Conservation (phyloP, 805 yeast species). For the Ogataea methylovora region DNA sequence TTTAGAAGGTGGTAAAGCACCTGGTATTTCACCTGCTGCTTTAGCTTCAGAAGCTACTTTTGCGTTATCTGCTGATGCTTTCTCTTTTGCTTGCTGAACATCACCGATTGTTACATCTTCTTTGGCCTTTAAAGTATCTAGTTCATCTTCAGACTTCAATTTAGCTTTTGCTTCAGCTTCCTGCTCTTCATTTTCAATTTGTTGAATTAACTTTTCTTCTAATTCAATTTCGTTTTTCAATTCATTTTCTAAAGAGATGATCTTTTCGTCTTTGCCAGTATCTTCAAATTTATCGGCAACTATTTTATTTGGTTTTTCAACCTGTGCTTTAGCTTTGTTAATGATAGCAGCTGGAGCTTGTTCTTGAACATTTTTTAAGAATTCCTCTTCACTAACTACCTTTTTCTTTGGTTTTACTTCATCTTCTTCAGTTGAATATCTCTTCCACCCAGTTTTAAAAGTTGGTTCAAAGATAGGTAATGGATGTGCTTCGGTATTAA, state of each 20-base stretch:
- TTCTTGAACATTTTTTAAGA: too few relatives aligned
- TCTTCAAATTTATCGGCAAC: too few relatives aligned
- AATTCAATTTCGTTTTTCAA: too few relatives aligned
- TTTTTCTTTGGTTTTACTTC: not conserved
- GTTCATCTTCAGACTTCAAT: not conserved
- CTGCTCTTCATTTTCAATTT: too few relatives aligned
- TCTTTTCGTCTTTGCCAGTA: too few relatives aligned
- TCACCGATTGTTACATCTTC: not conserved
- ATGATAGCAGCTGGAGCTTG: too few relatives aligned
- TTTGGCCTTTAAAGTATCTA: not conserved
- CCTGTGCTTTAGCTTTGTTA: too few relatives aligned
- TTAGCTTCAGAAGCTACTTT: constrained; percentile 4
- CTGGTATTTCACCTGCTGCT: constrained; percentile 15
- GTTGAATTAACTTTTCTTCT: too few relatives aligned
- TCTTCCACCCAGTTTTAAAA: constrained; percentile 58
- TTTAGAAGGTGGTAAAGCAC: constrained; percentile 18
- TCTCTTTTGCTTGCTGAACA: too few relatives aligned
- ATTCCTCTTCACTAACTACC: not conserved
- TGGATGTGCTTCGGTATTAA: constrained; percentile 93
- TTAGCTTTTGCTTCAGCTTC: constrained; percentile 1
- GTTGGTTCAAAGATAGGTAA: constrained; percentile 59
- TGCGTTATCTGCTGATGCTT: too few relatives aligned
- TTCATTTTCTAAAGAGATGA: too few relatives aligned
- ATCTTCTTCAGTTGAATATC: constrained; percentile 14
- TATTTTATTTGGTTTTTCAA: too few relatives aligned